Base-by-base conservation (phyloP, 75 land plant genomes). In the Cupressus sempervirens region DNA sequence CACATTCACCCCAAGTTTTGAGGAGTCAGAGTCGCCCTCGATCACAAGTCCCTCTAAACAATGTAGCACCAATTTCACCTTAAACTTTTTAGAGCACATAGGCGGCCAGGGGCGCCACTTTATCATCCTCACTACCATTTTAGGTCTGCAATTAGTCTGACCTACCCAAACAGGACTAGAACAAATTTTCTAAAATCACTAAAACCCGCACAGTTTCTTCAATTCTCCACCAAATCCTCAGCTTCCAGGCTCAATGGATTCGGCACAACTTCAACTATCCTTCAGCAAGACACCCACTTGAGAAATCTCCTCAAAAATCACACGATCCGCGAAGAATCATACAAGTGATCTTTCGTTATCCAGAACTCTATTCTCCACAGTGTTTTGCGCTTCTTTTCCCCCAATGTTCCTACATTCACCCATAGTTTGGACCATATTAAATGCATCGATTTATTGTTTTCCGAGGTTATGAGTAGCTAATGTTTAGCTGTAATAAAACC, bases 51-150 rank as follows among this genome's bases (percentile, higher is more conserved):
- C 91, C 32, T 94, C 95, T 45, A 95, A 83, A 40, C 87, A 80
- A 58, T 80, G 62, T 3, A 95, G 76, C 2, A 86, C 88, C 48
- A 94, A 82, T 35, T 84, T 88, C 84, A 92, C 94, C 88, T 91
- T 91, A 84, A 75, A 93, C 46, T 93, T 93, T 83, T 86, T 92
- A 45, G 90, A 84, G 7, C 79, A 4, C 36, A 83, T 40, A 18
- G 93, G 88, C 50, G 96, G 94, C 93, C 96, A 93, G 32, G 93
- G 95, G 79, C 91, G 93, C 98, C 98, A 96, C 75, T 89, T 87
- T 87, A 94, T 94, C 93, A 92, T 90, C 87, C 89, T 96, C 86
- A 88, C 92, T 74, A 92, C 96, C 98, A 94, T 94, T 40, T 8
- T 83, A 18, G 50, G 11, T 32, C 81, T 23, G 26, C 43, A 9